Percentiles rank a stretch among this genome's conserved stretches.
Evolutionary conservation across 2,329 filamentous ascomycete genomes (phyloP).

Genomic region (Corinectria fuckeliana): DNA sequence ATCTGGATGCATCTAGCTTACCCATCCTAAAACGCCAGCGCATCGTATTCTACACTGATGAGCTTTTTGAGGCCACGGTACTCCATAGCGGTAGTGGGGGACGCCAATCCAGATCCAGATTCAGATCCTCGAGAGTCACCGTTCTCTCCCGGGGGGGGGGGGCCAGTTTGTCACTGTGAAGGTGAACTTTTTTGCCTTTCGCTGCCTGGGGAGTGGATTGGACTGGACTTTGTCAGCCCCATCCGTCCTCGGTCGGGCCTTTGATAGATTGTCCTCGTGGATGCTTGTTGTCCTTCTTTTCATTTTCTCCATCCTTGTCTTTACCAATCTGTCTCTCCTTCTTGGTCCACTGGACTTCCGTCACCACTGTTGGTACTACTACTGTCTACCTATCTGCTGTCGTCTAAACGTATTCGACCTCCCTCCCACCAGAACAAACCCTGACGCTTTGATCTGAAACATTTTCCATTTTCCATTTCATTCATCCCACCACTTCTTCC

Average conservation of each 20-base stretch:
- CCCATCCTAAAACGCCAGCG: neutral
- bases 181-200: neutral
- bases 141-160: too few species aligned
- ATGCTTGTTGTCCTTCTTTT: conserved; percentile 9
- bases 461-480: neutral
- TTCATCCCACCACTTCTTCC: neutral
- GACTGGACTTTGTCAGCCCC: neutral
- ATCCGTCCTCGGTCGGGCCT: neutral
- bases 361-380: neutral
- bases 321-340: neutral
- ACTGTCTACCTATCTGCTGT: neutral
- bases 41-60: neutral
- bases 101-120: neutral
- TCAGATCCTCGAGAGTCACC: neutral
- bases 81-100: neutral
- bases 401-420: neutral
- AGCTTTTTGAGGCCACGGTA: conserved; percentile 2
- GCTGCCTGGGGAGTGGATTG: conserved; percentile 19
- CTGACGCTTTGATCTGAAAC: neutral
- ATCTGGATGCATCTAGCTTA: neutral
- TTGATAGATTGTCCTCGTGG: conserved; percentile 5
- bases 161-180: too few species aligned
- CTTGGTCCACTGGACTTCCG: neutral
- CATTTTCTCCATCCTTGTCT: neutral
- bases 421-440: too few species aligned